These are phyloP conservation scores for Entonaema liquescens DNA, from an alignment of 495 filamentous ascomycete species.

Conservation along the genomic window DNA sequence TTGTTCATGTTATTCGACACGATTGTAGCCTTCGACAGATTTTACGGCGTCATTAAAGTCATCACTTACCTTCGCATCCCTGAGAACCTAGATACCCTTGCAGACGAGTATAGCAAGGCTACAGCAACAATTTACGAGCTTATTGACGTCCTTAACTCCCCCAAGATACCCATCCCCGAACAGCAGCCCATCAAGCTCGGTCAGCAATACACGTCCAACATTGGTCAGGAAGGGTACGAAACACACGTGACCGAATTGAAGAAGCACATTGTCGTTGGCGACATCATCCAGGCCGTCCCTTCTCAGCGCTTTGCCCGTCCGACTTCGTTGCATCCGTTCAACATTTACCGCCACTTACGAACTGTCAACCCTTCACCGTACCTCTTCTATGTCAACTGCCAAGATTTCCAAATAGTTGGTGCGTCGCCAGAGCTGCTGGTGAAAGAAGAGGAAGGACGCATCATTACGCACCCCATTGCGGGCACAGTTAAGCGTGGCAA, in stretches of 20 bases:
- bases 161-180: constrained; percentile 78
- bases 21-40: constrained; percentile 93
- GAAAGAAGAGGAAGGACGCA: constrained; percentile 84
- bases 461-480: constrained; percentile 97
- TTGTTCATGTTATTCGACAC: constrained; percentile 99
- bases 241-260: constrained; percentile 81
- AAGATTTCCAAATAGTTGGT: constrained; percentile 91
- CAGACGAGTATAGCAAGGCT: constrained; percentile 70
- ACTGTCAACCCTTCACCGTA: constrained; percentile 97
- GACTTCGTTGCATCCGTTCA: constrained; percentile 92
- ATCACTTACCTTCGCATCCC: constrained; percentile 85
- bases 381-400: constrained; percentile 93
- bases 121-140: constrained; percentile 67
- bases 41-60: constrained; percentile 89
- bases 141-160: constrained; percentile 72
- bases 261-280: constrained; percentile 84
- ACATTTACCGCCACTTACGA: constrained; percentile 95
- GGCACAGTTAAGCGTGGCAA: constrained; percentile 91
- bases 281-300: constrained; percentile 97
- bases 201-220: constrained; percentile 90
- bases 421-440: constrained; percentile 93
- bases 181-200: constrained; percentile 75
- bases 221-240: constrained; percentile 88
- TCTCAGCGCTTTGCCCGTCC: constrained; percentile 91
- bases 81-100: constrained; percentile 53